phyloP scores from a whole-genome alignment of 2,329 filamentous ascomycete genomes.

The Alternaria hordeiaustralica region DNA sequence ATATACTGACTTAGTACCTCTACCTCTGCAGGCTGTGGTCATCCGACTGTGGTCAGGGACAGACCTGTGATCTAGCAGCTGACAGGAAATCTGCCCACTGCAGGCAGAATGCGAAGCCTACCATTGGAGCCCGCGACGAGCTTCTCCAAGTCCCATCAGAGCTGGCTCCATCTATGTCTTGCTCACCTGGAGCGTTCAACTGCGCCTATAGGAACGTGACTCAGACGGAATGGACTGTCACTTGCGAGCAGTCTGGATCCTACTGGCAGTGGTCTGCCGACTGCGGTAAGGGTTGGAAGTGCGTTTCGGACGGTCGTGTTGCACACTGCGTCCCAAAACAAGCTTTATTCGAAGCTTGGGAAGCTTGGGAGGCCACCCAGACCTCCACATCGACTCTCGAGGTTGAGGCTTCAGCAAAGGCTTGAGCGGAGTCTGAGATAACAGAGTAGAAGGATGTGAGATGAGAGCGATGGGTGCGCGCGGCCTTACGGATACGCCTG shows the following conservation, averaged over 20 bases:
- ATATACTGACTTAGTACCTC: not conserved
- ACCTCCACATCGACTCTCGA: not conserved
- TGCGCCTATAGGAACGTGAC: not conserved
- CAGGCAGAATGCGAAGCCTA: not conserved
- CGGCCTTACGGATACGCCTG: not conserved
- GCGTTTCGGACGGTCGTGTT: not conserved
- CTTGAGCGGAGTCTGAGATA: not conserved
- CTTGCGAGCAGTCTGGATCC: not conserved
- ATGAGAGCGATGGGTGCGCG: not conserved
- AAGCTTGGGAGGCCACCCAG: not conserved
- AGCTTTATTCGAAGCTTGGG: not conserved
- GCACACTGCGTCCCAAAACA: not conserved
- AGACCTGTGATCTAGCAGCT: not conserved
- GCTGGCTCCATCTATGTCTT: not conserved
- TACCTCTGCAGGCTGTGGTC: not conserved
- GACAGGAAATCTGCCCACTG: not conserved
- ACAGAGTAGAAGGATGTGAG: not conserved
- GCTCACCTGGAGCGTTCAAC: not conserved
- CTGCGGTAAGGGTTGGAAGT: not conserved
- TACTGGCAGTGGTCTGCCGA: conserved; percentile 2
- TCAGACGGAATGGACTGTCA: not conserved
- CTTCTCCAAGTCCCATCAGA: not conserved
- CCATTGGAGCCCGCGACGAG: not conserved
- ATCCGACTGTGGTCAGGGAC: not conserved
- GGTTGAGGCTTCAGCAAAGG: not conserved